Percentiles rank a stretch among this genome's conserved stretches.
Conservation (phyloP, 129 eudicot species). For the Pittosporum tobira region DNA sequence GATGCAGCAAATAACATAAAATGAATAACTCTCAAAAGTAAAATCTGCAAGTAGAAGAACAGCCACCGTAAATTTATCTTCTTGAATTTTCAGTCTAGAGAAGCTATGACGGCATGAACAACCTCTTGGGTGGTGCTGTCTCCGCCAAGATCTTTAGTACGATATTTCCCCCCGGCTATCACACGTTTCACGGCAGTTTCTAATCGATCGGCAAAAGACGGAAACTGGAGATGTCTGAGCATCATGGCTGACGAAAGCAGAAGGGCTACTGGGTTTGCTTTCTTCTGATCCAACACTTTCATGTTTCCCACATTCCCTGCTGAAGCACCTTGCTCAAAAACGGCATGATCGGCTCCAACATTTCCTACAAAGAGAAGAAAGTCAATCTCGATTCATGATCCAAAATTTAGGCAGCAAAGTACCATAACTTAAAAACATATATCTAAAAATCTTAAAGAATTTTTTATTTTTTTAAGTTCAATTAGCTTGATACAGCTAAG, state of each 20-base stretch:
- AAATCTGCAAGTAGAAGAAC: too few relatives aligned
- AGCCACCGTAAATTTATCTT: too few relatives aligned
- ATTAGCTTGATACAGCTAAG: too few relatives aligned
- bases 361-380: conserved; percentile 46
- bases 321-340: conserved; percentile 97
- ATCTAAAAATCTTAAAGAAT: too few relatives aligned
- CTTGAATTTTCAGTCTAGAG: conserved; percentile 45
- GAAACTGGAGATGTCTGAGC: conserved; percentile 93
- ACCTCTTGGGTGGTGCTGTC: conserved; percentile 74
- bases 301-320: conserved; percentile 89
- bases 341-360: conserved; percentile 85
- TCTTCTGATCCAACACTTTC: conserved; percentile 52
- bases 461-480: too few relatives aligned
- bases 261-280: conserved; percentile 86
- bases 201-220: conserved; percentile 87
- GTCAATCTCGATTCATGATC: too few relatives aligned
- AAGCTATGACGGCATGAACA: conserved; percentile 80
- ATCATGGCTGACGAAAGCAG: conserved; percentile 95
- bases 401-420: neutral
- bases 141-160: conserved; percentile 91
- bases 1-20: too few relatives aligned
- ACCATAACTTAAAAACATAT: too few relatives aligned
- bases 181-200: conserved; percentile 77
- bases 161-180: conserved; percentile 54
- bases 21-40: too few relatives aligned